phyloP scores from a whole-genome alignment of 176 grass and related monocot genomes.

The Musa schizocarpa region DNA sequence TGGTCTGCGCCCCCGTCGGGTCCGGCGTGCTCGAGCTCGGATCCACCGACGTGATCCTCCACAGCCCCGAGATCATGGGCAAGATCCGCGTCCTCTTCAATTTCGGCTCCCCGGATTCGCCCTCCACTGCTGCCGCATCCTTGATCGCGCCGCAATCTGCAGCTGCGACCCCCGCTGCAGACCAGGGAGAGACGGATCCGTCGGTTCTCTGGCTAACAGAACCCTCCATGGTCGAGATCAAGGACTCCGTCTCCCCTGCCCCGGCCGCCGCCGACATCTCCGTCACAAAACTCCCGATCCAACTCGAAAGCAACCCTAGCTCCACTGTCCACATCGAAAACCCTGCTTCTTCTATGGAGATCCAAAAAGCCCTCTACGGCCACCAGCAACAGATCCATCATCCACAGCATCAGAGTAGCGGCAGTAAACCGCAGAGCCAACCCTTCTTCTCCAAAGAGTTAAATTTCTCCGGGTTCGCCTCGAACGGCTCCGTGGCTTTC shows the following conservation, averaged over 20 bases:
- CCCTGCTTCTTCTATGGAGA: constrained; percentile 38
- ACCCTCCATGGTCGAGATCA: constrained; percentile 45
- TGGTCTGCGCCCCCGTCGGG: constrained; percentile 75
- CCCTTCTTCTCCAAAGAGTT: constrained; percentile 36
- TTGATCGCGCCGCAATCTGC: neutral
- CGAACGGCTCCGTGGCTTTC: constrained; percentile 31
- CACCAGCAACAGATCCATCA: neutral
- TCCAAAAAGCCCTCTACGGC: neutral
- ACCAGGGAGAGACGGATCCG: constrained; percentile 65
- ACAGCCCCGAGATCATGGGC: constrained; percentile 41
- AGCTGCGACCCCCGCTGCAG: neutral
- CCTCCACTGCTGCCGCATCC: constrained; percentile 1
- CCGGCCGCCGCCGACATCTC: constrained; percentile 41
- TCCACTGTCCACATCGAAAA: constrained; percentile 69
- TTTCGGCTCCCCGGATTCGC: constrained; percentile 25
- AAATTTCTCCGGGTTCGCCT: constrained; percentile 57
- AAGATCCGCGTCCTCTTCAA: constrained; percentile 63
- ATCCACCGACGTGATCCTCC: constrained; percentile 60
- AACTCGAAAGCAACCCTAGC: constrained; percentile 65
- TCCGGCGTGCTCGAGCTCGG: constrained; percentile 86
- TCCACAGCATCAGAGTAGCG: neutral
- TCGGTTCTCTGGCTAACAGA: constrained; percentile 84
- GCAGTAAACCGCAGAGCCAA: constrained; percentile 2
- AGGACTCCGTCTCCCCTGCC: constrained; percentile 41
- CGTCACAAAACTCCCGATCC: constrained; percentile 65